Percentiles rank a stretch among this genome's conserved stretches.
Evolutionary conservation across 2,329 filamentous ascomycete species (phyloP).

Genomic region (Balansia obtecta): DNA sequence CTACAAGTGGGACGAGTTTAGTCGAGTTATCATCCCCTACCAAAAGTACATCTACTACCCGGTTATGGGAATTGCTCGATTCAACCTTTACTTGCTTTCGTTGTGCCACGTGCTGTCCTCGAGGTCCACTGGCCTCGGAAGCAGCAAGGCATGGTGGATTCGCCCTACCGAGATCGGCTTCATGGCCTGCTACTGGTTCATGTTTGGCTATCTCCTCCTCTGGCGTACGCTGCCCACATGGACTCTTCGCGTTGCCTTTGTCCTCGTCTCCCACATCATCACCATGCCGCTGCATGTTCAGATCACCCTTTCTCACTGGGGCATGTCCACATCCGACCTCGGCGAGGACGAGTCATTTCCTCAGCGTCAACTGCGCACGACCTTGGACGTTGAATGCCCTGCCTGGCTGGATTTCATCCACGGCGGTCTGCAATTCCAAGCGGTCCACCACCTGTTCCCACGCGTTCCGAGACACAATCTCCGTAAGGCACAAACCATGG

Average conservation of each 20-base stretch:
- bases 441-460: conserved; percentile 58
- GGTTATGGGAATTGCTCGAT: conserved; percentile 53
- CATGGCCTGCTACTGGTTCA: conserved; percentile 53
- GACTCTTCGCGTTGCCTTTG: conserved; percentile 45
- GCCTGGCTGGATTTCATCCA: conserved; percentile 61
- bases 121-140: conserved; percentile 41
- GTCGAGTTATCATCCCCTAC: conserved; percentile 45
- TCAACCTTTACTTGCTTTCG: conserved; percentile 59
- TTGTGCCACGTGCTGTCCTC: conserved; percentile 51
- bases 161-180: conserved; percentile 52
- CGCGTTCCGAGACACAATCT: conserved; percentile 58
- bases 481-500: conserved; percentile 43
- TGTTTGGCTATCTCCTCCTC: conserved; percentile 55
- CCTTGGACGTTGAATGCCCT: conserved; percentile 64
- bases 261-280: conserved; percentile 51
- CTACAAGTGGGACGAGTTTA: conserved; percentile 49
- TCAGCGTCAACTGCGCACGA: conserved; percentile 57
- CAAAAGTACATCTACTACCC: conserved; percentile 60
- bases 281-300: conserved; percentile 60
- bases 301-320: conserved; percentile 61
- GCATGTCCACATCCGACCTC: conserved; percentile 55
- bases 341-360: conserved; percentile 54
- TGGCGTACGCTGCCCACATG: conserved; percentile 47
- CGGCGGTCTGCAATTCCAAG: conserved; percentile 62
- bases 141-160: conserved; percentile 50